Evolutionary conservation across 345 rosid species (phyloP).

Genomic region (Laguncularia racemosa): DNA sequence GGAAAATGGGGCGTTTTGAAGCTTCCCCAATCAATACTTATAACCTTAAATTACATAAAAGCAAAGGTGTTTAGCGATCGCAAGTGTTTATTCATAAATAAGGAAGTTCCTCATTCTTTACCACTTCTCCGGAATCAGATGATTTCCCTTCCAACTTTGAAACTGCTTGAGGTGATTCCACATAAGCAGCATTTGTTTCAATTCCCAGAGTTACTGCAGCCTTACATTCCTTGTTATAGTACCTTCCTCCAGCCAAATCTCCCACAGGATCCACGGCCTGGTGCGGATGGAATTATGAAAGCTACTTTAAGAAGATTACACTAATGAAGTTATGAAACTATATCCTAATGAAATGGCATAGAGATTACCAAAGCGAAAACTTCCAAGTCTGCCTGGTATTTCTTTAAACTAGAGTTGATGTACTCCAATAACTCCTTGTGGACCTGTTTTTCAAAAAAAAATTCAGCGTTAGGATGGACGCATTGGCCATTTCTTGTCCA

Average conservation of each 20-base stretch:
- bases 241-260: constrained; percentile 54
- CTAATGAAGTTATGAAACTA: background rate
- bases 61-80: background rate
- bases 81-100: background rate
- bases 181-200: constrained; percentile 49
- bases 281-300: background rate
- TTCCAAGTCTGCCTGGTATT: constrained; percentile 29
- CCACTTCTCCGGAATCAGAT: constrained; percentile 37
- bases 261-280: constrained; percentile 53
- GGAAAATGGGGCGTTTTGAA: constrained; percentile 50
- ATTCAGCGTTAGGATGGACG: background rate
- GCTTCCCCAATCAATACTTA: constrained; percentile 58
- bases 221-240: constrained; percentile 40
- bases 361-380: constrained; percentile 22
- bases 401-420: constrained; percentile 38
- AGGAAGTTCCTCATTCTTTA: constrained; percentile 12
- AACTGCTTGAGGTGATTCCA: constrained; percentile 36
- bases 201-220: constrained; percentile 52
- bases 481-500: too few species aligned
- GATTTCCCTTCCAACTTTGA: constrained; percentile 23
- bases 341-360: background rate
- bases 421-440: constrained; percentile 22
- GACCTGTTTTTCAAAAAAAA: constrained; percentile 6
- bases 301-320: background rate
- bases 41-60: constrained; percentile 24